Percentiles rank a stretch among this genome's conserved stretches.
phyloP scores from a whole-genome alignment of 805 yeast genomes.

The Lipomyces yamadae region DNA sequence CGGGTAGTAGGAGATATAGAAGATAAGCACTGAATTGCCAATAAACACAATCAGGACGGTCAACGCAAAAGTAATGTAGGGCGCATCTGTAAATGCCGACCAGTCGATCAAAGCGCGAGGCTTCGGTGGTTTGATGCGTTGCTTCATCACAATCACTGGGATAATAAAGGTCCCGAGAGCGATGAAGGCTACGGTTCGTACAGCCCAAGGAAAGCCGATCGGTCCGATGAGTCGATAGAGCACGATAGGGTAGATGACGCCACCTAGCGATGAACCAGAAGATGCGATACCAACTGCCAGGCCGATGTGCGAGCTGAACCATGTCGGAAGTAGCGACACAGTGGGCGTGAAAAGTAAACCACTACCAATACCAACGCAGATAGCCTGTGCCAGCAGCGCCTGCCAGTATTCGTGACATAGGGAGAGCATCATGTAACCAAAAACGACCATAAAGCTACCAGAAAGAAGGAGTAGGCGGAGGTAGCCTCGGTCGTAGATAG shows the following conservation, averaged over 20 bases:
- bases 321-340: slow-evolving; percentile 53
- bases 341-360: slow-evolving; percentile 52
- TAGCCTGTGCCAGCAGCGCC: slow-evolving; percentile 58
- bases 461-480: slow-evolving; percentile 30
- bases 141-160: slow-evolving; percentile 38
- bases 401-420: slow-evolving; percentile 53
- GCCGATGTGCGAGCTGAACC: slow-evolving; percentile 52
- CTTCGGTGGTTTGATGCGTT: slow-evolving; percentile 37
- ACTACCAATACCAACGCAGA: slow-evolving; percentile 54
- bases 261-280: slow-evolving; percentile 59
- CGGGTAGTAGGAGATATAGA: slow-evolving; percentile 44
- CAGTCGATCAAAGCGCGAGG: slow-evolving; percentile 21
- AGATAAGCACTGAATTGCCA: slow-evolving; percentile 45
- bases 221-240: slow-evolving; percentile 49
- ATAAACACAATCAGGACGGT: slow-evolving; percentile 42
- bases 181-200: slow-evolving; percentile 53
- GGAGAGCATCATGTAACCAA: slow-evolving; percentile 39
- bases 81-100: slow-evolving; percentile 41
- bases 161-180: slow-evolving; percentile 43
- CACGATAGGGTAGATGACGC: slow-evolving; percentile 56
- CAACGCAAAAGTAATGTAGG: slow-evolving; percentile 39
- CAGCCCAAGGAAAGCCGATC: slow-evolving; percentile 53
- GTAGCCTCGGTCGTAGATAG: slow-evolving; percentile 9
- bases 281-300: slow-evolving; percentile 55
- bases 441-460: slow-evolving; percentile 38